Percentiles rank a stretch among this genome's conserved stretches.
Evolutionary conservation across 2,329 filamentous ascomycete genomes (phyloP).

Genomic region (Neopestalotiopsis clavispora): DNA sequence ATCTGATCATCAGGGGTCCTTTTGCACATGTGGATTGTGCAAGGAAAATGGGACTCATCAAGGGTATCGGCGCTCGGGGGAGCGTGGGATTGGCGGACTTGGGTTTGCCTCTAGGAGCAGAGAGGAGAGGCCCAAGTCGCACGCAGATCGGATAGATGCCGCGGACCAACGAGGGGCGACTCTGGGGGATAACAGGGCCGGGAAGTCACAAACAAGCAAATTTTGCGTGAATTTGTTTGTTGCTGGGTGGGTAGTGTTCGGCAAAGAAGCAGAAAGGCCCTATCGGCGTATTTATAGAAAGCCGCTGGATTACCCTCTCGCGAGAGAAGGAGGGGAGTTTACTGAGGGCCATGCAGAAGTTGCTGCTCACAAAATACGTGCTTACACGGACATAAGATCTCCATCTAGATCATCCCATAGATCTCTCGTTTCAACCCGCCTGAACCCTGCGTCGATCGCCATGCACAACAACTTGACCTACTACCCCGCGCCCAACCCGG

Average conservation of each 20-base stretch:
- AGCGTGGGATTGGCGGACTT: not conserved
- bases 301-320: not conserved
- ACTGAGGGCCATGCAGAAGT: not conserved
- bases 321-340: not conserved
- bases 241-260: not conserved
- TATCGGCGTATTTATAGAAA: not conserved
- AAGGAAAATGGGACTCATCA: not conserved
- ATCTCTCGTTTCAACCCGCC: not conserved
- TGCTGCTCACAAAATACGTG: not conserved
- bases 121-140: not conserved
- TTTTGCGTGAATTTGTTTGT: not conserved
- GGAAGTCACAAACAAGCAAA: not conserved
- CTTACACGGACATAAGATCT: not conserved
- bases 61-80: not conserved
- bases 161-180: not conserved
- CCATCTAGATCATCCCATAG: not conserved
- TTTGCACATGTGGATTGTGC: not conserved
- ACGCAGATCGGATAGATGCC: not conserved
- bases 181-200: not conserved
- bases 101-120: not conserved
- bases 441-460: not conserved
- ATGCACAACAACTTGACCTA: not conserved
- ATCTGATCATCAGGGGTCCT: not conserved
- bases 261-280: not conserved
- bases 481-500: slow-evolving; percentile 5